Percentiles rank a stretch among this genome's conserved stretches.
These are phyloP conservation scores for Backusella sp. DNA, from an alignment of 192 early-diverging fungal genomes.

Conservation along the genomic window DNA sequence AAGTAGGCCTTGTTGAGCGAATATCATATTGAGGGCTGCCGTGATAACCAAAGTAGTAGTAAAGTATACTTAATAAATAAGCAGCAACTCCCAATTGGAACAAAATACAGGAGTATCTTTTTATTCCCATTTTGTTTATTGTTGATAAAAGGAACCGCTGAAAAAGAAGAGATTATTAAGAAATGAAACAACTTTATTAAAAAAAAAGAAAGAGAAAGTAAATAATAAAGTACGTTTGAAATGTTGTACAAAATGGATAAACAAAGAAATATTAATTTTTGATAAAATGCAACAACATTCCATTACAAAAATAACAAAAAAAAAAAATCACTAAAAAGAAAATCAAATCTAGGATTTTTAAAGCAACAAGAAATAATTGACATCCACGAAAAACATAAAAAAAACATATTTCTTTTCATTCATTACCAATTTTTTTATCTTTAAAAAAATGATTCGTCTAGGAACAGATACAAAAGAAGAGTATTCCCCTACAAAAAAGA, in stretches of 20 bases:
- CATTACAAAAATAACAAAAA: neutral
- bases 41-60: neutral
- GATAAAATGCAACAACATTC: neutral
- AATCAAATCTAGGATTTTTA: neutral
- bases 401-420: neutral
- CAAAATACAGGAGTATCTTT: constrained; percentile 6
- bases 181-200: constrained; percentile 5
- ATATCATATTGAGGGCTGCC: neutral
- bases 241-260: constrained; percentile 7
- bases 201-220: constrained; percentile 1
- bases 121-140: constrained; percentile 3
- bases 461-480: neutral
- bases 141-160: neutral
- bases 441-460: constrained; percentile 2
- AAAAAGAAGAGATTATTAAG: neutral
- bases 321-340: neutral
- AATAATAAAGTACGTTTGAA: constrained; percentile 9
- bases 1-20: neutral
- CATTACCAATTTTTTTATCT: neutral
- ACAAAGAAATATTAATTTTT: neutral
- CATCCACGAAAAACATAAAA: neutral
- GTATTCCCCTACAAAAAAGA: neutral
- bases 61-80: neutral
- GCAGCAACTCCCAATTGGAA: neutral
- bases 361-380: neutral